Evolutionary conservation across 2,329 filamentous ascomycete genomes (phyloP), one percentile per base, ranked within the genome.

Genomic region (Grosmannia serpens): DNA sequence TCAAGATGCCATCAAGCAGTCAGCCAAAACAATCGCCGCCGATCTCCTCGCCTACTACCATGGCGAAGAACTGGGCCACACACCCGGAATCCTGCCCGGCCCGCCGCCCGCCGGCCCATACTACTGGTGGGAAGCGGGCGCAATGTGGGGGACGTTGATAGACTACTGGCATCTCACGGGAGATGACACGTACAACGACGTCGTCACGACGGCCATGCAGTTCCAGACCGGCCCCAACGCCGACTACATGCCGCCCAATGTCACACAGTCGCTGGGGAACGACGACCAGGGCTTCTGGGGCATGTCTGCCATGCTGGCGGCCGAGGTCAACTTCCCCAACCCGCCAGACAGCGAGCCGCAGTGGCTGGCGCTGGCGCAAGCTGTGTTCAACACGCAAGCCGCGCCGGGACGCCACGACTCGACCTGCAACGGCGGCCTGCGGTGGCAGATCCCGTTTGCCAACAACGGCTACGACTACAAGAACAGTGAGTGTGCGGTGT

Each of bases 391-490:
- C 64, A 75, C 75, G 4, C 71, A 73, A 52, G 77, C 75, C 1
- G 61, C 56, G 4, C 68, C 71, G 11, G 72, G 76, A 46, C 85
- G 83, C 77, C 77, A 84, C 59, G 73, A 70, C 1, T 66, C 67
- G 0, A 74, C 72, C 2, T 88, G 85, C 67, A 74, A 73, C 24
- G 85, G 85, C 56, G 85, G 85, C 2, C 68, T 88, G 59, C 79
- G 83, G 60, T 87, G 84, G 84, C 85, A 88, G 70, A 83, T 88
- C 50, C 82, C 79, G 65, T 70, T 75, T 0, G 79, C 81, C 65
- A 86, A 87, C 65, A 74, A 70, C 33, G 86, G 86, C 3, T 89
- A 84, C 69, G 75, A 80, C 62, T 88, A 87, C 74, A 89, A 79
- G 67, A 78, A 78, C 59, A 69, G 69, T 66, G 47, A 57, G 58